A percentile compares a stretch with the other conserved stretches of the same genome.
phyloP scores from a whole-genome alignment of 2,329 filamentous ascomycete genomes.

The Westerdykella sp. region DNA sequence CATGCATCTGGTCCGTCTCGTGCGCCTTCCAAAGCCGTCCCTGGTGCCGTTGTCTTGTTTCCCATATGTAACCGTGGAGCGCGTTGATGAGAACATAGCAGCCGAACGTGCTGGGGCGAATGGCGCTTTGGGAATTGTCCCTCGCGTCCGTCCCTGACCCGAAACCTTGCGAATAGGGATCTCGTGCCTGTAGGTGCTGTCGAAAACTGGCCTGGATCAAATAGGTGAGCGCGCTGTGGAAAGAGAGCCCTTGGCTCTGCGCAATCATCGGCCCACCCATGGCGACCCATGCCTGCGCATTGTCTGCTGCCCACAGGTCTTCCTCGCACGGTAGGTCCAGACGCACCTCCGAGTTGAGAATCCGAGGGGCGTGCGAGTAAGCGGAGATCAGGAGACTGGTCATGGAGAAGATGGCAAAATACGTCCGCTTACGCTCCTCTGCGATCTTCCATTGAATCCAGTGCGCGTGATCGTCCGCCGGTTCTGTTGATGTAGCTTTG shows the following conservation, averaged over 20 bases:
- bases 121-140: slow-evolving; percentile 54
- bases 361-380: slow-evolving; percentile 84
- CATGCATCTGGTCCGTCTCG: slow-evolving; percentile 93
- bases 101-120: slow-evolving; percentile 83
- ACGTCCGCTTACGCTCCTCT: slow-evolving; percentile 88
- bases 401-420: slow-evolving; percentile 84
- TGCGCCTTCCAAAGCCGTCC: slow-evolving; percentile 84
- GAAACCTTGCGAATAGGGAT: slow-evolving; percentile 43
- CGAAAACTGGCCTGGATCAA: slow-evolving; percentile 72
- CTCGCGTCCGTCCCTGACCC: slow-evolving; percentile 43
- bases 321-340: slow-evolving; percentile 90
- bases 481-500: slow-evolving; percentile 42
- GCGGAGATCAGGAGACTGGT: slow-evolving; percentile 87
- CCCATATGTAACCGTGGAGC: slow-evolving; percentile 97
- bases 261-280: slow-evolving; percentile 66
- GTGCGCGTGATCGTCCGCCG: slow-evolving; percentile 55
- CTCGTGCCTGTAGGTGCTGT: slow-evolving; percentile 41
- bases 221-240: slow-evolving; percentile 74
- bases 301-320: slow-evolving; percentile 80
- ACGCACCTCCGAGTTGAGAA: slow-evolving; percentile 90
- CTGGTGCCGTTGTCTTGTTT: slow-evolving; percentile 84
- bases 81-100: slow-evolving; percentile 90
- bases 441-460: slow-evolving; percentile 85
- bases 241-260: slow-evolving; percentile 66
- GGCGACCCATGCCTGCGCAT: slow-evolving; percentile 70